Base-by-base conservation (phyloP, 1,284 basidiomycete genomes). In the Tetrapyrgos nigripes region DNA sequence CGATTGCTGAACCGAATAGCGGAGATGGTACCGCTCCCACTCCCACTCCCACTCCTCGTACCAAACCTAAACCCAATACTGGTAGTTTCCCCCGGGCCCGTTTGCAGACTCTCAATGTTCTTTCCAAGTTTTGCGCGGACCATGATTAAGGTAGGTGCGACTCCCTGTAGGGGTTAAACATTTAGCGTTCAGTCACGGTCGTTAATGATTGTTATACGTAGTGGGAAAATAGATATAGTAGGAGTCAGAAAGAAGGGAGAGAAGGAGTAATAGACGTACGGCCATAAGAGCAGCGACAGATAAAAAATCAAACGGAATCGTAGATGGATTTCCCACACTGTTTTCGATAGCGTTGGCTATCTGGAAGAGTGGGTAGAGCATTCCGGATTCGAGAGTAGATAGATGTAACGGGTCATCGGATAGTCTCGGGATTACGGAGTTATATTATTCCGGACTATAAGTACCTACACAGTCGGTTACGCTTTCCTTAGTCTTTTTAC, bases 141-240 rank as follows among this genome's bases (percentile, higher is more conserved):
- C 33, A 52, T 52, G 31, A 52, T 52, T 9, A 52, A 24, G 10
- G 50, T 52, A 23, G 50, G 50, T 19, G 50, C 50, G 37, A 52
- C 27, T 52, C 50, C 50, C 50, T 52, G 33, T 9, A 11, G 4
- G 8, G 8, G 17, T 6, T 40, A 11, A 40, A 40, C 17, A n/a
- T 6, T 40, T n/a, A 40, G 19, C 37, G 17, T 33, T 40, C 37
- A 40, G n/a, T n/a, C n/a, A n/a, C n/a, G n/a, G n/a, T n/a, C n/a
- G n/a, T n/a, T n/a, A n/a, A n/a, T n/a, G n/a, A n/a, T n/a, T n/a
- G n/a, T 40, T 17, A 40, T n/a, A 8, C 8, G 19, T 11, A 33
- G 14, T 33, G 14, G 14, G 31, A 33, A 33, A 19, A n/a, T n/a
- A n/a, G n/a, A n/a, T n/a, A n/a, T n/a, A n/a, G n/a, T n/a, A 14